phyloP scores from a whole-genome alignment of 2,329 filamentous ascomycete genomes.

The Hypoxylon sp. region DNA sequence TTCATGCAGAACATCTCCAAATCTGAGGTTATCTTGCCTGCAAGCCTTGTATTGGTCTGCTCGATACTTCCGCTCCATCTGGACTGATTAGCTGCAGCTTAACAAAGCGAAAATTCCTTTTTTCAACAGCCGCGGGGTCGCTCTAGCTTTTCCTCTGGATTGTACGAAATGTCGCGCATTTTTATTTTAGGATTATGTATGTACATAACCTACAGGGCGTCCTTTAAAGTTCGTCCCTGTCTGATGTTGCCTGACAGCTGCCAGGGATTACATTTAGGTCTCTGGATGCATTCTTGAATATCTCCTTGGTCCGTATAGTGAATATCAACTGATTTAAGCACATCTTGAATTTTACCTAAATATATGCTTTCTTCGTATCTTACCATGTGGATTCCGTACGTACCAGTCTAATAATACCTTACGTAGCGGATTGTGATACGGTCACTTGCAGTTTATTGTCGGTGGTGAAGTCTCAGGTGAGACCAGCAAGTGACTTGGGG shows the following conservation, averaged over 20 bases:
- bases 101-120: background rate
- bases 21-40: conserved; percentile 9
- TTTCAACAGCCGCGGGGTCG: background rate
- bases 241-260: background rate
- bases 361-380: background rate
- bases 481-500: conserved; percentile 32
- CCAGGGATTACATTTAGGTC: too few species aligned
- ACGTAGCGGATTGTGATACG: conserved; percentile 18
- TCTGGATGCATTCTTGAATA: background rate
- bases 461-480: conserved; percentile 35
- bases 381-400: background rate
- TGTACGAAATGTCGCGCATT: background rate
- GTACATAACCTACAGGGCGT: background rate
- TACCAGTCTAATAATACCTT: conserved; percentile 2
- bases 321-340: background rate
- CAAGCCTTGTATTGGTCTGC: conserved; percentile 7
- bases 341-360: background rate
- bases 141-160: background rate
- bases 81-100: background rate
- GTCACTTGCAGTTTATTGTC: conserved; percentile 28
- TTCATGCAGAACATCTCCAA: conserved; percentile 21
- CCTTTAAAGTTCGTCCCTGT: background rate
- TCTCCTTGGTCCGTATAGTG: background rate
- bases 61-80: conserved; percentile 2
- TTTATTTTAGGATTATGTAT: background rate